Percentiles rank a stretch among this genome's conserved stretches.
Conservation (phyloP, 345 rosid species). For the Draba incana region DNA sequence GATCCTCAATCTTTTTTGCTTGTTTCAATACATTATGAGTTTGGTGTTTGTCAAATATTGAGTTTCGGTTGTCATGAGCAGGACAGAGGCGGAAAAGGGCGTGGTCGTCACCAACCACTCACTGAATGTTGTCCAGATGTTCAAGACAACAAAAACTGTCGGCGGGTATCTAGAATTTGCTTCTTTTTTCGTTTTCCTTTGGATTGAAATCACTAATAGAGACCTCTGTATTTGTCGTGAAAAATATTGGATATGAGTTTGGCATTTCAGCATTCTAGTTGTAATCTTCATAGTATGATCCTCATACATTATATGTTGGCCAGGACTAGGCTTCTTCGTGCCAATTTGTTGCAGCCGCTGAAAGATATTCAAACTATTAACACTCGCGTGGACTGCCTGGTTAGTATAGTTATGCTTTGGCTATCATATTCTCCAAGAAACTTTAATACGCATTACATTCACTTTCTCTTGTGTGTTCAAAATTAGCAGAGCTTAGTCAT, state of each 20-base stretch:
- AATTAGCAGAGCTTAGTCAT: slow-evolving; percentile 28
- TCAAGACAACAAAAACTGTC: slow-evolving; percentile 90
- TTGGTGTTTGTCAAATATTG: slow-evolving; percentile 24
- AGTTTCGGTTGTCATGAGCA: slow-evolving; percentile 44
- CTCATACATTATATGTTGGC: slow-evolving; percentile 37
- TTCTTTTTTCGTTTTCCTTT: background rate
- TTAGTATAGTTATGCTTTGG: slow-evolving; percentile 47
- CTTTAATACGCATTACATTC: slow-evolving; percentile 1
- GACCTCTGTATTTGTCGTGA: slow-evolving; percentile 21
- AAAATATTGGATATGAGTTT: slow-evolving; percentile 16
- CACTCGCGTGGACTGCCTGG: slow-evolving; percentile 95
- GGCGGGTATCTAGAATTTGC: slow-evolving; percentile 69
- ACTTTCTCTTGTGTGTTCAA: background rate
- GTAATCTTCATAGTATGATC: slow-evolving; percentile 12
- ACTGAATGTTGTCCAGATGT: slow-evolving; percentile 85
- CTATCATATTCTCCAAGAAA: slow-evolving; percentile 30
- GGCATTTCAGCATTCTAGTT: slow-evolving; percentile 18
- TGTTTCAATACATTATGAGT: background rate
- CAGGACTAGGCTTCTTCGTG: slow-evolving; percentile 98
- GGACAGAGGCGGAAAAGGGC: slow-evolving; percentile 93
- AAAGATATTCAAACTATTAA: too few species aligned
- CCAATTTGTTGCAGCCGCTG: slow-evolving; percentile 94
- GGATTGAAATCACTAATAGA: slow-evolving; percentile 9
- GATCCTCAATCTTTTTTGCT: slow-evolving; percentile 9
- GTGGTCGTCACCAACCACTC: slow-evolving; percentile 93